phyloP scores from a whole-genome alignment of 2,329 filamentous ascomycete species.

The Ophiostoma perfectum region DNA sequence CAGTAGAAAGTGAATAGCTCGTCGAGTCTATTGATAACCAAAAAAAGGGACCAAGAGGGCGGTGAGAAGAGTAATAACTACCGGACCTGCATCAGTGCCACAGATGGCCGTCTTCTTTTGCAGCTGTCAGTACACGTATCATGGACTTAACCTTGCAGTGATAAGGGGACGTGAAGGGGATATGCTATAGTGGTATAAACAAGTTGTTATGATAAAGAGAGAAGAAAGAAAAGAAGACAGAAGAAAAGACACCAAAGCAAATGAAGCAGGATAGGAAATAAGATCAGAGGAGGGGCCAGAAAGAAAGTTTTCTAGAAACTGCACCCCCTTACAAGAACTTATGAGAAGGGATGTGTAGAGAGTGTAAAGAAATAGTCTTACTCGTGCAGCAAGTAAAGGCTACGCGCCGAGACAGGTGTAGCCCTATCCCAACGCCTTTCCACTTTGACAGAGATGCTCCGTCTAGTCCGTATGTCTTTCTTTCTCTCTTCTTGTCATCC shows the following conservation, averaged over 20 bases:
- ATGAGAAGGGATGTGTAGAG: neutral
- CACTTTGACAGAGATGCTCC: constrained; percentile 10
- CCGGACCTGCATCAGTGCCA: neutral
- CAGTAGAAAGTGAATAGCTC: neutral
- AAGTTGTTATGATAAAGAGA: neutral
- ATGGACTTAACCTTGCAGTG: constrained; percentile 5
- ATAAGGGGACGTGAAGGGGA: neutral
- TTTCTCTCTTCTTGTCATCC: neutral
- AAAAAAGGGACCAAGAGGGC: neutral
- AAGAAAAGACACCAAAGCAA: neutral
- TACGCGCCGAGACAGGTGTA: constrained; percentile 23
- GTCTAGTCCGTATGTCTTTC: neutral
- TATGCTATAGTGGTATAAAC: neutral
- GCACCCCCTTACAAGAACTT: neutral
- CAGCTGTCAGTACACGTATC: neutral
- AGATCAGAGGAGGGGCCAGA: neutral
- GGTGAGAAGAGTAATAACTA: neutral
- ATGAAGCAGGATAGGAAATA: neutral
- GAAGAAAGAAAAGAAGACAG: neutral
- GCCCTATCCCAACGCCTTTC: constrained; percentile 19
- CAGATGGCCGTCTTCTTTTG: neutral
- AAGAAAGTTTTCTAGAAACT: constrained; percentile 7
- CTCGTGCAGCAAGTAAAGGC: constrained; percentile 3
- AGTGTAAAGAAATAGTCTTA: neutral
- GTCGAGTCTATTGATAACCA: neutral